These are phyloP conservation scores for Larix kaempferi DNA, from an alignment of 75 land plant genomes.

Conservation along the genomic window DNA sequence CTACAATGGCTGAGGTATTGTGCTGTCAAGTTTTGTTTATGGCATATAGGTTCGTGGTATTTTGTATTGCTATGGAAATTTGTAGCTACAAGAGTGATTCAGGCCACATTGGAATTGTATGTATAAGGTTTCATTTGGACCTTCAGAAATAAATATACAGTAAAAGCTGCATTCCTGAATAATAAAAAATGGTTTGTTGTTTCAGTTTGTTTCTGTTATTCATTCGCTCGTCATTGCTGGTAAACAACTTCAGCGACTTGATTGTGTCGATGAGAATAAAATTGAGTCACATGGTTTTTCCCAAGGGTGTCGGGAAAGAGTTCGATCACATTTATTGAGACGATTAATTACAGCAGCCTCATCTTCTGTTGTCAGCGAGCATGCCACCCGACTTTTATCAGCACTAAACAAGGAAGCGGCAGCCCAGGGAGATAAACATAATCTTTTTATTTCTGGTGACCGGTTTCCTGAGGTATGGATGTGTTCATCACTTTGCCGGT, in stretches of 20 bases:
- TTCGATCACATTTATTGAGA: slow-evolving; percentile 55
- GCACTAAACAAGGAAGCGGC: slow-evolving; percentile 80
- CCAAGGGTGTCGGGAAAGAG: slow-evolving; percentile 4
- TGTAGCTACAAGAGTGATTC: not conserved
- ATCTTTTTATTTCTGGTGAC: slow-evolving; percentile 58
- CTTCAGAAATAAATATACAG: not conserved
- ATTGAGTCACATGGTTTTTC: not conserved
- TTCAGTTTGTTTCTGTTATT: slow-evolving; percentile 85
- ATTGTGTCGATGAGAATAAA: slow-evolving; percentile 27
- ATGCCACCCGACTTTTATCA: slow-evolving; percentile 70
- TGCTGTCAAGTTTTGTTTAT: not conserved
- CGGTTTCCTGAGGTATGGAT: slow-evolving; percentile 71
- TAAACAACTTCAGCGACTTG: slow-evolving; percentile 64
- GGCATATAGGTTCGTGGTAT: not conserved
- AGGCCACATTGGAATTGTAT: not conserved
- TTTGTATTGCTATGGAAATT: slow-evolving; percentile 3
- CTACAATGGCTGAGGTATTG: slow-evolving; percentile 78
- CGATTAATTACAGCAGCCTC: slow-evolving; percentile 71
- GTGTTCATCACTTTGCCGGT: not conserved
- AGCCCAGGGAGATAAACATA: slow-evolving; percentile 54
- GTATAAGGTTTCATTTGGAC: not conserved
- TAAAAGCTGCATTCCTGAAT: not conserved
- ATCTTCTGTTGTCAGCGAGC: slow-evolving; percentile 51
- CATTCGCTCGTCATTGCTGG: slow-evolving; percentile 68
- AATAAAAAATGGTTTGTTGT: not conserved